phyloP scores from a whole-genome alignment of 768 basidiomycete genomes.

The Mycena leptocephala region DNA sequence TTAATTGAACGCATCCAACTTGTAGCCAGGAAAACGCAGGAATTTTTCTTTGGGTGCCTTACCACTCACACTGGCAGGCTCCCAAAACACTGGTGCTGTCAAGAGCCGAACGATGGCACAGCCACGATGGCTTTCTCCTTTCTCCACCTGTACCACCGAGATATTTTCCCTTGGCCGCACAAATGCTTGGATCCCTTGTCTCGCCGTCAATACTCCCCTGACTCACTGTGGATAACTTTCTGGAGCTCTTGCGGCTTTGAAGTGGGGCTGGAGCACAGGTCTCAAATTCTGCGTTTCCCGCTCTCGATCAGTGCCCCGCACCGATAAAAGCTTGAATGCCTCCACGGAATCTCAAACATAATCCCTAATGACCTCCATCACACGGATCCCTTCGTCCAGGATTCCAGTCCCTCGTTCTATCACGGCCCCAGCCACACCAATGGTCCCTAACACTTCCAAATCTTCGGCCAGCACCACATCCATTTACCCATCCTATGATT shows the following conservation, averaged over 20 bases:
- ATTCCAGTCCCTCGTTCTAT: conserved; percentile 20
- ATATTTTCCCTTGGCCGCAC: no score
- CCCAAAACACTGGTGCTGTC: no score
- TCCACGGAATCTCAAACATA: neutral
- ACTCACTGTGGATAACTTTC: neutral
- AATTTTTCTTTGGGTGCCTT: no score
- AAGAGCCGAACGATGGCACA: no score
- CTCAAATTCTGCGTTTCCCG: neutral
- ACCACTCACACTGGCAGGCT: no score
- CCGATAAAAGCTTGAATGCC: neutral
- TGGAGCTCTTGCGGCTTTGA: neutral
- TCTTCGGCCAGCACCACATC: no score
- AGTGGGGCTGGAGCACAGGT: conserved; percentile 5
- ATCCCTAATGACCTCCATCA: neutral
- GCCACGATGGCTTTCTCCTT: no score
- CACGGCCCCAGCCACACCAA: conserved; percentile 3
- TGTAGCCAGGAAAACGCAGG: no score
- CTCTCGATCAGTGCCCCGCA: neutral
- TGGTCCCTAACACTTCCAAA: neutral
- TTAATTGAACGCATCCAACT: no score
- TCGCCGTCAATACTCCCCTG: neutral
- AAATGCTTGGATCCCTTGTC: neutral
- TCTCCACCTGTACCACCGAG: no score
- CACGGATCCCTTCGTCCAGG: neutral
- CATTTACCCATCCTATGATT: neutral